Evolutionary conservation across 345 rosid genomes (phyloP).

Genomic region (Dipteronia sinensis): DNA sequence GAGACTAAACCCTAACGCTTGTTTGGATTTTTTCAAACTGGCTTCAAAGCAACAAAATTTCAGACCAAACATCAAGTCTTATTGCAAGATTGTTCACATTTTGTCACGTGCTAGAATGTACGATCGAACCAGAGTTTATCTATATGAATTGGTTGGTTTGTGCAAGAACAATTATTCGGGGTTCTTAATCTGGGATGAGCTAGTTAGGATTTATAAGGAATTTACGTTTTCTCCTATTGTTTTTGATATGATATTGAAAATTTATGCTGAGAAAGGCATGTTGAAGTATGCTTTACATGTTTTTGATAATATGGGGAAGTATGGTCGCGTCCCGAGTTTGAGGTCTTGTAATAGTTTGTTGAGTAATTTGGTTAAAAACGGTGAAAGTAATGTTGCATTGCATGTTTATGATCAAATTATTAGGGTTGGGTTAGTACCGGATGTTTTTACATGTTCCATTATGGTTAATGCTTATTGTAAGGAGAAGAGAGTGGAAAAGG

Average conservation of each 20-base stretch:
- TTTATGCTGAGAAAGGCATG: conserved; percentile 66
- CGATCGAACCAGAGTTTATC: conserved; percentile 53
- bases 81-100: conserved; percentile 75
- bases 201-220: conserved; percentile 50
- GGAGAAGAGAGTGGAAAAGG: conserved; percentile 49
- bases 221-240: conserved; percentile 64
- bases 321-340: conserved; percentile 62
- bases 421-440: conserved; percentile 64
- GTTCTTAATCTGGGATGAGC: conserved; percentile 61
- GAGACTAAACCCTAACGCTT: conserved; percentile 62
- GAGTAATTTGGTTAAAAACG: conserved; percentile 62
- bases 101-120: conserved; percentile 77
- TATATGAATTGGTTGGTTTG: conserved; percentile 50
- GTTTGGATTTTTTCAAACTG: conserved; percentile 60
- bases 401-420: conserved; percentile 72
- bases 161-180: conserved; percentile 47
- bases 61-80: conserved; percentile 61
- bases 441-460: conserved; percentile 71
- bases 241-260: conserved; percentile 80
- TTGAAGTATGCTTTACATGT: conserved; percentile 69
- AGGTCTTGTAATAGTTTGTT: conserved; percentile 73
- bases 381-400: conserved; percentile 51
- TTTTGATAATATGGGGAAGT: conserved; percentile 80
- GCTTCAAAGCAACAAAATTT: conserved; percentile 62
- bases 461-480: conserved; percentile 76